A percentile compares a stretch with the other conserved stretches of the same genome.
Evolutionary conservation across 2,329 filamentous ascomycete species (phyloP).

Genomic region (Calonectria henricotiae): DNA sequence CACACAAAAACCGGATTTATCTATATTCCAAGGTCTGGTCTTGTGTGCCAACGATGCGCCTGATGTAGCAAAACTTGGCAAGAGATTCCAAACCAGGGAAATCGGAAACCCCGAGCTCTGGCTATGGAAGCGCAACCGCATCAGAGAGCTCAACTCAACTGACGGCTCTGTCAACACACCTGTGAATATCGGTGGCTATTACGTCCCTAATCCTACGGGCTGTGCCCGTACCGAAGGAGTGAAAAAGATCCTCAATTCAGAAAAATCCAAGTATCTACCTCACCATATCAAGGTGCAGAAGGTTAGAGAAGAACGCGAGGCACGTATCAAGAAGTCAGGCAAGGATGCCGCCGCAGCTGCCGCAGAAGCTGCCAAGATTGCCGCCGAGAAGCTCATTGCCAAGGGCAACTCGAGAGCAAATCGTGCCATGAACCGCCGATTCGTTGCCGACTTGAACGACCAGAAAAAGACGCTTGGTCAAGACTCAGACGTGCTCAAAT

Average conservation of each 20-base stretch:
- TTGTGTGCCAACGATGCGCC: slow-evolving; percentile 66
- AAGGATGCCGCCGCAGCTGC: slow-evolving; percentile 78
- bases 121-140: slow-evolving; percentile 72
- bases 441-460: slow-evolving; percentile 94
- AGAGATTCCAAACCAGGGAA: slow-evolving; percentile 63
- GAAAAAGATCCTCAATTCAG: slow-evolving; percentile 95
- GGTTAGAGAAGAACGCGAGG: slow-evolving; percentile 91
- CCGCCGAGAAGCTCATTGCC: slow-evolving; percentile 84
- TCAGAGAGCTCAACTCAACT: slow-evolving; percentile 70
- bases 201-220: slow-evolving; percentile 89
- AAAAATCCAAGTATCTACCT: slow-evolving; percentile 98
- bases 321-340: slow-evolving; percentile 76
- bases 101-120: slow-evolving; percentile 70
- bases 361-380: slow-evolving; percentile 80
- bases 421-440: slow-evolving; percentile 94
- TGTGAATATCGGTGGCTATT: slow-evolving; percentile 75
- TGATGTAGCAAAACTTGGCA: slow-evolving; percentile 66
- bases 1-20: slow-evolving; percentile 64
- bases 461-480: slow-evolving; percentile 89
- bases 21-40: slow-evolving; percentile 63
- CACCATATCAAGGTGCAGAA: slow-evolving; percentile 98
- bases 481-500: slow-evolving; percentile 93
- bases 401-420: slow-evolving; percentile 95
- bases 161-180: slow-evolving; percentile 53
- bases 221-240: slow-evolving; percentile 93